These are phyloP conservation scores for Boletus mariae DNA, from an alignment of 1,284 basidiomycete species.

Conservation along the genomic window DNA sequence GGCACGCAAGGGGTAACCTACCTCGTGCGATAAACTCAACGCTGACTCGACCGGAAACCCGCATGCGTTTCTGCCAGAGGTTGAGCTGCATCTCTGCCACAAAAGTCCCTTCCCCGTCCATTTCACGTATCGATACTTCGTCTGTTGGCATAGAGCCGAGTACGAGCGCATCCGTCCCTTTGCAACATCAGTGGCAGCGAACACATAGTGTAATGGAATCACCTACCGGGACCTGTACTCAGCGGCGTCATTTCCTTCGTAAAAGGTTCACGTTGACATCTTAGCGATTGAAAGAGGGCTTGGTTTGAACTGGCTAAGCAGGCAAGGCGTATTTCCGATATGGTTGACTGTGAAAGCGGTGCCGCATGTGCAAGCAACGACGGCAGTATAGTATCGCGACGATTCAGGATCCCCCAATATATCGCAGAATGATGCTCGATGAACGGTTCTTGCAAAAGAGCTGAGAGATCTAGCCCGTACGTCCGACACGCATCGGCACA, in stretches of 20 bases:
- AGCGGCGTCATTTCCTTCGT: conserved; percentile 9
- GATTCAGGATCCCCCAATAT: conserved; percentile 68
- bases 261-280: conserved; percentile 15
- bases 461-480: conserved; percentile 39
- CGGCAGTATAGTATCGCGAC: conserved; percentile 36
- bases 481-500: conserved; percentile 45
- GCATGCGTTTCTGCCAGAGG: conserved; percentile 68
- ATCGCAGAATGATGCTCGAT: conserved; percentile 62
- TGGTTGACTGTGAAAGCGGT: conserved; percentile 46
- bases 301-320: conserved; percentile 64
- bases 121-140: conserved; percentile 47
- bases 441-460: conserved; percentile 56
- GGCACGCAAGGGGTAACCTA: conserved; percentile 19
- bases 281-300: conserved; percentile 55
- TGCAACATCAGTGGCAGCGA: not conserved
- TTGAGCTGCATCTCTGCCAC: conserved; percentile 50
- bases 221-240: conserved; percentile 13
- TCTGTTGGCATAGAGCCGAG: conserved; percentile 54
- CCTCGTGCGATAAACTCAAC: conserved; percentile 69
- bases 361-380: conserved; percentile 49
- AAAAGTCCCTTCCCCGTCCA: conserved; percentile 50
- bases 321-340: conserved; percentile 59
- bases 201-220: too few relatives aligned
- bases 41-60: conserved; percentile 49
- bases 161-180: conserved; percentile 55